Base-by-base conservation (phyloP, 257 asterid species). In the Gynochthodes officinalis region DNA sequence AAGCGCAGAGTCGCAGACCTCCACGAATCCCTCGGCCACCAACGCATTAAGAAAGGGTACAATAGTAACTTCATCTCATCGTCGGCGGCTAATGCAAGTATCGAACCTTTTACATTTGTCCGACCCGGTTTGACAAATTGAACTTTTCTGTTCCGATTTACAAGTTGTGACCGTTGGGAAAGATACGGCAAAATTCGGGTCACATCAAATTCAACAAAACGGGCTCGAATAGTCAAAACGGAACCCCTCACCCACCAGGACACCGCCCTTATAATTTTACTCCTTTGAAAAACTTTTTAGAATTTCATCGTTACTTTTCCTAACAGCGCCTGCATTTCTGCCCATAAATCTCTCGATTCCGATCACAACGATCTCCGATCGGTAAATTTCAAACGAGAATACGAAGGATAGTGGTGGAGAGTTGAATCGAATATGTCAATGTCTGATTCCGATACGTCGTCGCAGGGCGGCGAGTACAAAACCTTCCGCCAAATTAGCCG, bases 391-490 rank as follows among this genome's bases (percentile, higher is more conserved):
- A 49, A 13, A 37, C 33, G 54, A 48, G 7, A 53, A 44, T 13
- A 10, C 52, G 57, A 5, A 53, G 60, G 2, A 21, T 53, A 19
- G 11, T 5, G 0, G 30, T 10, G n/a, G 6, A 37, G 42, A 37
- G 50, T 66, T 59, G 42, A 67, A 33, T 37, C 23, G 37, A 75
- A 32, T 48, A 85, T 85, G 89, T 85, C 92, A 72, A 85, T 83
- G 78, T 85, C 90, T 13, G 93, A 88, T 84, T 85, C 90, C 46
- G 89, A 88, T 72, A 75, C 87, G 74, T 85, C 89, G 78, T 88
- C 90, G 64, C 93, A 85, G 67, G 84, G 85, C 67, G 73, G 79
- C 78, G 93, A 88, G 61, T 80, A 84, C 77, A 88, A 82, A 77
- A 78, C 79, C 69, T 85, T 88, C 71, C 85, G 90, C 50, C 90